Evolutionary conservation across 768 basidiomycete species (phyloP), one percentile per base, ranked within the genome.

Genomic region (Termitomyces sp.): DNA sequence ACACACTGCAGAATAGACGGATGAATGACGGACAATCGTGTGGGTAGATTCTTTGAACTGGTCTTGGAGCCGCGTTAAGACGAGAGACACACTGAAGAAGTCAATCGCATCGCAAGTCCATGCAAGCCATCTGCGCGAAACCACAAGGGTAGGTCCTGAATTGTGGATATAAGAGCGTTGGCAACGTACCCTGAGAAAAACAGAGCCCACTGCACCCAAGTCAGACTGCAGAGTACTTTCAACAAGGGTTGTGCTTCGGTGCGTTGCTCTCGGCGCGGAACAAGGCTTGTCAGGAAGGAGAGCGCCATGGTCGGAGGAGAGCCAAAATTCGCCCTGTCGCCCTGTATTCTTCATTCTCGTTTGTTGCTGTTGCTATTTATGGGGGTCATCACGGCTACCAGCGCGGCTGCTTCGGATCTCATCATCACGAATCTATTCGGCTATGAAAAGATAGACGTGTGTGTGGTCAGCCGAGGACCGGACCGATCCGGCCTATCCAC

Each of bases 51-150:
- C 74, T 42, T 66, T 55, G 55, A 89, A 89, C 62, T 86, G 80
- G 0, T 46, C 56, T 31, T 72, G 61, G 3, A 89, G 74, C 42
- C 67, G 63, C 5, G 70, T 63, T 19, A 87, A 74, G 45, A 78
- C 82, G 60, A 87, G 76, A 12, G 85, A 83, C 5, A 87, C 92
- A 11, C 82, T 79, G 74, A 94, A 94, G 71, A 90, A 94, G 67
- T 94, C 93, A 67, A 91, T 82, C 0, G 91, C 89, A 65, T 93
- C 91, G 69, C 83, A 86, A 2, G 86, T 88, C 92, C 92, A 94
- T 0, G 90, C 89, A 12, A 94, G 73, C 86, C 87, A 92, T 41
- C 85, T 87, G 30, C 12, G 7, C 3, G 30, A 19, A 60, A 19
- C 53, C 17, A 57, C 53, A n/a, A 43, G 11, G 7, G 48, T 57